phyloP scores from a whole-genome alignment of 495 filamentous ascomycete species.

The Penicillium samsonianum region DNA sequence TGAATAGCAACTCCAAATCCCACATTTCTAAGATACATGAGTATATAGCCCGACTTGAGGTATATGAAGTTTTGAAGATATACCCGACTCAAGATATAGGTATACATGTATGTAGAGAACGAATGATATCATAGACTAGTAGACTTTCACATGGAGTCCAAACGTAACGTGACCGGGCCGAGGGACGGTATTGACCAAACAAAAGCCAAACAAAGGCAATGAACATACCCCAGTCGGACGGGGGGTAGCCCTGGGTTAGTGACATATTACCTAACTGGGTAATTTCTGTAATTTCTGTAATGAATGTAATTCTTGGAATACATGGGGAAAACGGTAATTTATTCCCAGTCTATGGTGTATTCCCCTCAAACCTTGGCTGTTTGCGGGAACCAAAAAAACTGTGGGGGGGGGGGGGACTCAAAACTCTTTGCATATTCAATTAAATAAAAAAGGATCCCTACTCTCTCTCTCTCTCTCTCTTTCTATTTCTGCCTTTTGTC shows the following conservation, averaged over 20 bases:
- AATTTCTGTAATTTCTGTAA: neutral
- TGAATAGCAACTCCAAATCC: no score
- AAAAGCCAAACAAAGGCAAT: no score
- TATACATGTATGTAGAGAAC: no score
- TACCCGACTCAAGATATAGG: no score
- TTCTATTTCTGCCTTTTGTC: conserved; percentile 9
- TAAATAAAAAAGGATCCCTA: conserved; percentile 27
- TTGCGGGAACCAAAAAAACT: neutral
- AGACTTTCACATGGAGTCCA: conserved; percentile 1
- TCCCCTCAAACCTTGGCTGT: conserved; percentile 3
- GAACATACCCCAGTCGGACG: neutral
- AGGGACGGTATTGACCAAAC: conserved; percentile 1
- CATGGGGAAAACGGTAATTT: conserved; percentile 3
- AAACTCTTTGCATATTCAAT: conserved; percentile 16
- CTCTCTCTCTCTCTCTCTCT: no score
- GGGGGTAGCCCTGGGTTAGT: neutral
- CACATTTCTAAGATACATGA: no score
- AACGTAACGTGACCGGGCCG: conserved; percentile 15
- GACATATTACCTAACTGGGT: neutral
- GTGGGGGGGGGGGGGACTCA: conserved; percentile 21
- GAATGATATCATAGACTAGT: neutral
- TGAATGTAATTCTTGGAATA: neutral
- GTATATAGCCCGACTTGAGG: no score
- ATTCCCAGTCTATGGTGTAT: neutral
- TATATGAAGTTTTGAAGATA: no score